These are phyloP conservation scores for Atkinsonella texensis DNA, from an alignment of 2,329 filamentous ascomycete species.

Conservation along the genomic window DNA sequence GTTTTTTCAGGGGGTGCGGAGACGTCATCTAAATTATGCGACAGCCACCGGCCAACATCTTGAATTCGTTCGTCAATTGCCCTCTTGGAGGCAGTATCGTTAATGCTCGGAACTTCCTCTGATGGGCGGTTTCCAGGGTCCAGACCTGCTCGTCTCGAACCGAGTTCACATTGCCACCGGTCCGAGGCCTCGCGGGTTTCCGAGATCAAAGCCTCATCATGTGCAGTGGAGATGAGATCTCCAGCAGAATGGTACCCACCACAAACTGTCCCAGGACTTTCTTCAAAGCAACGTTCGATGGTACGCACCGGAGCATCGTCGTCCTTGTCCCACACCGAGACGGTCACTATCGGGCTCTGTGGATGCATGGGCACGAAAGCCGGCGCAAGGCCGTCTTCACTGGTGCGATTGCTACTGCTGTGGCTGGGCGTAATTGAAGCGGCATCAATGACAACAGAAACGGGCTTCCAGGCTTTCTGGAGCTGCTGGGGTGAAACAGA, in stretches of 20 bases:
- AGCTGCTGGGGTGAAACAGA: conserved; percentile 31
- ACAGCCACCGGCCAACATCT: conserved; percentile 40
- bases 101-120: conserved; percentile 34
- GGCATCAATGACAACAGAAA: conserved; percentile 17
- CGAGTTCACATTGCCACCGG: conserved; percentile 26
- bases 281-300: conserved; percentile 28
- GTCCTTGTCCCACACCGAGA: conserved; percentile 42
- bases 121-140: conserved; percentile 33
- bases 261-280: conserved; percentile 23
- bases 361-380: conserved; percentile 28
- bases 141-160: conserved; percentile 32
- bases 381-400: conserved; percentile 34
- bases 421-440: conserved; percentile 37
- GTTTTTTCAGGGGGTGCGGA: conserved; percentile 15
- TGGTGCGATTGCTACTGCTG: conserved; percentile 36
- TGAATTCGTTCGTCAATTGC: conserved; percentile 34
- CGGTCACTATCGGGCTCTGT: conserved; percentile 42
- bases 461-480: conserved; percentile 26
- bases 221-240: conserved; percentile 22
- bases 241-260: conserved; percentile 26
- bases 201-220: conserved; percentile 10
- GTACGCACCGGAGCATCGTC: conserved; percentile 24
- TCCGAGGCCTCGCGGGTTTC: conserved; percentile 27
- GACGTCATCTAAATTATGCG: conserved; percentile 19
- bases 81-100: conserved; percentile 32